Percentiles rank a stretch among this genome's conserved stretches.
Evolutionary conservation across 2,329 filamentous ascomycete genomes (phyloP).

Genomic region (Phyllosticta ampelicida): DNA sequence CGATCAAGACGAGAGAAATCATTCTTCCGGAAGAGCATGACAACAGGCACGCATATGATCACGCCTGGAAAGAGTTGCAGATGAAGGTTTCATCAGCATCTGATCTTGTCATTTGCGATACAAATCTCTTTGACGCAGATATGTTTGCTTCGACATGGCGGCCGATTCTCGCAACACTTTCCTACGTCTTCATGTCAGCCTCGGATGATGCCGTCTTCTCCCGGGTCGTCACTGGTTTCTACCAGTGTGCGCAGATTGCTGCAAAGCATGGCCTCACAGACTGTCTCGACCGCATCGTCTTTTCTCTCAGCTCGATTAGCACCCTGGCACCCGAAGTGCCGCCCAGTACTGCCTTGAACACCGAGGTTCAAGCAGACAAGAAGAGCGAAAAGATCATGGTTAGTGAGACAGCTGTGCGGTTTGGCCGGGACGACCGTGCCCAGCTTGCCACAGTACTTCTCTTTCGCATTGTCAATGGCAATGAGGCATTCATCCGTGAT

Average conservation of each 20-base stretch:
- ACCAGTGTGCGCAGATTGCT: conserved; percentile 90
- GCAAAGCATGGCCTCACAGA: conserved; percentile 73
- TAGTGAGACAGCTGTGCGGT: conserved; percentile 90
- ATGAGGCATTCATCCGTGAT: conserved; percentile 62
- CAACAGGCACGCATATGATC: conserved; percentile 91
- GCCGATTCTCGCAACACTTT: conserved; percentile 85
- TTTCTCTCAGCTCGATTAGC: conserved; percentile 81
- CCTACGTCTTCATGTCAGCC: conserved; percentile 98
- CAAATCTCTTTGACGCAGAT: conserved; percentile 91
- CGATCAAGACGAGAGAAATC: conserved; percentile 87
- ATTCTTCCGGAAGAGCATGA: conserved; percentile 96
- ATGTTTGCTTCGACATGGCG: conserved; percentile 97
- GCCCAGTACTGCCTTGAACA: conserved; percentile 81
- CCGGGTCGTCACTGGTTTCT: conserved; percentile 85
- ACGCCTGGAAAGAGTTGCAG: conserved; percentile 91
- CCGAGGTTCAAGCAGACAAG: conserved; percentile 84
- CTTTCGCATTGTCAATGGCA: conserved; percentile 81
- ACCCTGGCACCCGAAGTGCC: conserved; percentile 66
- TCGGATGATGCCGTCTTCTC: conserved; percentile 94
- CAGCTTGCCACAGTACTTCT: conserved; percentile 92
- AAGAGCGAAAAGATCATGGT: conserved; percentile 96
- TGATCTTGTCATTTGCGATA: conserved; percentile 67
- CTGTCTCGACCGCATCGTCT: conserved; percentile 85
- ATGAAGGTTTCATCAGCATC: conserved; percentile 71
- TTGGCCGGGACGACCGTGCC: conserved; percentile 85